Conservation (phyloP, 2,329 filamentous ascomycete genomes). For the Penicillium sp. region DNA sequence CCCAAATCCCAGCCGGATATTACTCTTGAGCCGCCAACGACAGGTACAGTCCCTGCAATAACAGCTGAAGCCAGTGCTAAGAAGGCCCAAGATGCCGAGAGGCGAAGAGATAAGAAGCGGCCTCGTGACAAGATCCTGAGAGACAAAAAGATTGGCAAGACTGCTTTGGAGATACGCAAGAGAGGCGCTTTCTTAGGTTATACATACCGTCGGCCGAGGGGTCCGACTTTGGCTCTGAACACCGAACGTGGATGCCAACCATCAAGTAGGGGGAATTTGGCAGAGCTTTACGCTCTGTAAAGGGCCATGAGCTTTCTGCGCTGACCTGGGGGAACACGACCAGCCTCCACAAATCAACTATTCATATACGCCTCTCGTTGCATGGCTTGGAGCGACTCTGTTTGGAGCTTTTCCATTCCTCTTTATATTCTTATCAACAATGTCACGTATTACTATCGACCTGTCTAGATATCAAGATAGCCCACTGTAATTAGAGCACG, state of each 20-base stretch:
- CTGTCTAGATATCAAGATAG: neutral
- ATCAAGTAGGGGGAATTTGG: conserved; percentile 22
- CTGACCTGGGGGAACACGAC: no score
- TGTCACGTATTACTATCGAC: neutral
- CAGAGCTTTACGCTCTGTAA: conserved; percentile 24
- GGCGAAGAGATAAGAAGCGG: conserved; percentile 70
- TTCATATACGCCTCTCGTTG: neutral
- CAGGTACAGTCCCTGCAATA: neutral
- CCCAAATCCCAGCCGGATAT: neutral
- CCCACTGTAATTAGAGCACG: neutral
- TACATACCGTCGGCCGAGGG: conserved; percentile 64
- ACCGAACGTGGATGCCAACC: conserved; percentile 32
- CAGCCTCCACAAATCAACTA: neutral
- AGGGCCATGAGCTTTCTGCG: neutral
- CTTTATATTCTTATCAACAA: neutral
- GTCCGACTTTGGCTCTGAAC: conserved; percentile 35
- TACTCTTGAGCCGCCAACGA: neutral
- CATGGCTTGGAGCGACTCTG: neutral
- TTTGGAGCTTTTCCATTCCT: neutral
- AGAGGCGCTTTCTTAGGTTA: conserved; percentile 86
- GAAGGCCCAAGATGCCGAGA: conserved; percentile 31
- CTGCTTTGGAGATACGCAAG: conserved; percentile 78
- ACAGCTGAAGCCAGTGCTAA: conserved; percentile 26
- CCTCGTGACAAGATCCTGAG: conserved; percentile 82
- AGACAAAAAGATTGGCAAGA: conserved; percentile 64